Percentiles rank a stretch among this genome's conserved stretches.
Conservation (phyloP, 2,329 filamentous ascomycete species). For the Paecilomyces niveus region DNA sequence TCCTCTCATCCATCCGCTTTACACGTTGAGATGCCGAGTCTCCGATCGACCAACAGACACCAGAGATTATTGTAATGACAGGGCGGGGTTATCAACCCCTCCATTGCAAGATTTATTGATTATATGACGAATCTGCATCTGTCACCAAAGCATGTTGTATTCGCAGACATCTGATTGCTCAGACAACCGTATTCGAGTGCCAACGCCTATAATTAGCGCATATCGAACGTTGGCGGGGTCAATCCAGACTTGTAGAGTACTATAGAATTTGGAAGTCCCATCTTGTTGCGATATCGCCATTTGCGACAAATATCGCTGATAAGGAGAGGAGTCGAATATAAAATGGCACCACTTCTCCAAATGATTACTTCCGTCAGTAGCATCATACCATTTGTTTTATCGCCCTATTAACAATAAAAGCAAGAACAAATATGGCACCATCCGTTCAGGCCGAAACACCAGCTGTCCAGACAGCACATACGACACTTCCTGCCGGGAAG, state of each 20-base stretch:
- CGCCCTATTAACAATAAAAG: neutral
- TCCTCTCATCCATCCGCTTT: neutral
- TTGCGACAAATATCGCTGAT: neutral
- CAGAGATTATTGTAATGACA: neutral
- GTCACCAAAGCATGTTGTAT: neutral
- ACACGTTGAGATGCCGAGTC: neutral
- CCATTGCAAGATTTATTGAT: neutral
- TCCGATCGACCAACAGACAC: neutral
- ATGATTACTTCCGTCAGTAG: neutral
- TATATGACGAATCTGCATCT: neutral
- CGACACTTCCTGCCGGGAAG: neutral
- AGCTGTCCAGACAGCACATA: neutral
- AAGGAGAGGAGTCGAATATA: neutral
- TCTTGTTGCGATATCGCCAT: neutral
- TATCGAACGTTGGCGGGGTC: neutral
- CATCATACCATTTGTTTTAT: neutral
- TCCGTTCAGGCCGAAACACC: neutral
- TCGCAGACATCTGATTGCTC: neutral
- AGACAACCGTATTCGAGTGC: neutral
- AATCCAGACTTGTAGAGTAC: neutral
- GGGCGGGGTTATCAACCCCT: neutral
- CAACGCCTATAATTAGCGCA: neutral
- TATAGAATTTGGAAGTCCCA: neutral
- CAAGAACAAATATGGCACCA: neutral
- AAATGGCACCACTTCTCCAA: neutral